Conservation (phyloP, 2,329 filamentous ascomycete genomes). For the Niveomyces coronatus region DNA sequence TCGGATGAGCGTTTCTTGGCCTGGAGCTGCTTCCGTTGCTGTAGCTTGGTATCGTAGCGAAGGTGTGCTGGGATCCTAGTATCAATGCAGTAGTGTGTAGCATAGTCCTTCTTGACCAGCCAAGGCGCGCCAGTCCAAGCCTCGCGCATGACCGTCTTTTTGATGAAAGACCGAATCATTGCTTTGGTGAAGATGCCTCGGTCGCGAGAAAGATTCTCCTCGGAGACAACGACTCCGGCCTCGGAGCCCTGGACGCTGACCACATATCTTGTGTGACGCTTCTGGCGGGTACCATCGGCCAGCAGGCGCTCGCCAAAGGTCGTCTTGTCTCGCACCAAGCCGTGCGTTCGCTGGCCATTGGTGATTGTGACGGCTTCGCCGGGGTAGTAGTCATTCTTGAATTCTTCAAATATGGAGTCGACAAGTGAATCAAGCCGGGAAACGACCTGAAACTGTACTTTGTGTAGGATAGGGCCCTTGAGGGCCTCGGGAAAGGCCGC, state of each 20-base stretch:
- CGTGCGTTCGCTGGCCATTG: slow-evolving; percentile 59
- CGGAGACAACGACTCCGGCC: slow-evolving; percentile 69
- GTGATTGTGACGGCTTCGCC: slow-evolving; percentile 74
- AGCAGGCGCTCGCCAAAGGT: slow-evolving; percentile 52
- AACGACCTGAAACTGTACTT: slow-evolving; percentile 82
- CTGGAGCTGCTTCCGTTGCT: slow-evolving; percentile 64
- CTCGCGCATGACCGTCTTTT: slow-evolving; percentile 85
- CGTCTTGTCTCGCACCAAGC: slow-evolving; percentile 76
- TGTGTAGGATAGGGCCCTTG: slow-evolving; percentile 80
- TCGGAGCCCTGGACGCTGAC: slow-evolving; percentile 62
- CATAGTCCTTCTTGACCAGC: slow-evolving; percentile 82
- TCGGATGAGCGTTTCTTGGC: slow-evolving; percentile 52
- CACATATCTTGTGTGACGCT: slow-evolving; percentile 69
- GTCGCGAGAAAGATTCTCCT: slow-evolving; percentile 74
- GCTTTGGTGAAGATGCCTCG: slow-evolving; percentile 91
- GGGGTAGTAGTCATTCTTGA: slow-evolving; percentile 84
- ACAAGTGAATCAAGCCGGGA: slow-evolving; percentile 78
- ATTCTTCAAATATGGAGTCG: slow-evolving; percentile 62
- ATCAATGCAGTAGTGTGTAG: slow-evolving; percentile 74
- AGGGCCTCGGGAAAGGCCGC: slow-evolving; percentile 84
- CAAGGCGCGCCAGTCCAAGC: slow-evolving; percentile 95
- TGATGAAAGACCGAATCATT: slow-evolving; percentile 86
- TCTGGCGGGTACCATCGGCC: slow-evolving; percentile 58
- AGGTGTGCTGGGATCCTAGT: slow-evolving; percentile 77
- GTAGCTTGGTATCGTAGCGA: slow-evolving; percentile 67